phyloP scores from a whole-genome alignment of 805 yeast species.

The Hanseniaspora valbyensis region DNA sequence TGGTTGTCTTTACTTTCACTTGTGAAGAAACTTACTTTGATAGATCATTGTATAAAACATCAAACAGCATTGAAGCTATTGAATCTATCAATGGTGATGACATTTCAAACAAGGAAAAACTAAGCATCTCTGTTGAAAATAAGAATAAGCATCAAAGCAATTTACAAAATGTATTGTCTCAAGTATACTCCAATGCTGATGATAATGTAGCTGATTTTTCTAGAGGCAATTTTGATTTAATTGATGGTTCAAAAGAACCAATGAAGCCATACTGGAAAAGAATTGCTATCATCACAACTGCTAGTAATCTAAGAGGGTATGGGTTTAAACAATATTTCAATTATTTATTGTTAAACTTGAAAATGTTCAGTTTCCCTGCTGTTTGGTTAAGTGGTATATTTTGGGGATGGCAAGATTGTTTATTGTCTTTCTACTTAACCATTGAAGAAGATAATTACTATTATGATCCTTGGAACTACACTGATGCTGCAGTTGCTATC shows the following conservation, averaged over 20 bases:
- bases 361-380: slow-evolving; percentile 55
- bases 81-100: slow-evolving; percentile 4
- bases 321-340: slow-evolving; percentile 57
- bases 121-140: background rate
- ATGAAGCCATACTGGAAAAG: slow-evolving; percentile 37
- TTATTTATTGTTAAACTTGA: slow-evolving; percentile 39
- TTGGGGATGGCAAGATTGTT: slow-evolving; percentile 75
- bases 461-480: slow-evolving; percentile 55
- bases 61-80: background rate
- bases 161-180: slow-evolving; percentile 14
- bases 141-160: background rate
- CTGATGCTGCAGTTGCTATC: slow-evolving; percentile 55
- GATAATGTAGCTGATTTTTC: slow-evolving; percentile 14
- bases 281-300: slow-evolving; percentile 41
- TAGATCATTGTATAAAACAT: slow-evolving; percentile 35
- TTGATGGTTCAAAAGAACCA: slow-evolving; percentile 35
- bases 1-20: slow-evolving; percentile 44
- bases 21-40: slow-evolving; percentile 67
- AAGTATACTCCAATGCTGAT: slow-evolving; percentile 17
- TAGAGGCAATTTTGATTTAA: slow-evolving; percentile 17
- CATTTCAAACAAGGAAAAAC: slow-evolving; percentile 1
- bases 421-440: slow-evolving; percentile 62
- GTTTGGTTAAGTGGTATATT: slow-evolving; percentile 55
- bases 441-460: slow-evolving; percentile 59
- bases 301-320: slow-evolving; percentile 48